Evolutionary conservation across 2,329 filamentous ascomycete species (phyloP), one percentile per base, ranked within the genome.

Genomic region (Colletotrichum eleusines): DNA sequence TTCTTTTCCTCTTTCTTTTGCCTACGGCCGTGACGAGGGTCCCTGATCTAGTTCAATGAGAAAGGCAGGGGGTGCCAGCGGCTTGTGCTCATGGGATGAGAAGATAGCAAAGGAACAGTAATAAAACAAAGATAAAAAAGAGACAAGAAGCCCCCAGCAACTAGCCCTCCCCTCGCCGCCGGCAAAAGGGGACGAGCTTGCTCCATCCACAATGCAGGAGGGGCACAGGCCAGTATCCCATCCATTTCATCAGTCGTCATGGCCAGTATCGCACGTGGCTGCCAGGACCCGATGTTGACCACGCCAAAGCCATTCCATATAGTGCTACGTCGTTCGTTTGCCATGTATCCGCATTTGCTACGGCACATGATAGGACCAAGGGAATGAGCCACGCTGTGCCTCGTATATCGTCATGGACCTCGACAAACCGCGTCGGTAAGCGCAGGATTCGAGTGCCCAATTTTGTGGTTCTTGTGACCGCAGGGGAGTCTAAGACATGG

Each of bases 191-290:
- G 63, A 50, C 59, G 55, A 72, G 44, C 38, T 48, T 70, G 26
- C 55, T 11, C 40, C 61, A 57, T 69, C 66, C 66, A 72, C 31
- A 48, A 40, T 62, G 68, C 69, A 73, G 69, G 71, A 60, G 31
- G 4, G 14, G 55, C 66, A n/a, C n/a, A 67, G 68, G 63, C 48
- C 48, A 46, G 63, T 40, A 73, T 42, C 63, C 51, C 57, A 26
- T 68, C 54, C 62, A 67, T 63, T 54, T 66, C 62, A 61, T 71
- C 71, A 66, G 63, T 71, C 71, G 64, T 55, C 63, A 55, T 53
- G 28, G 42, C 54, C 42, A 59, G 60, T 48, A 62, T 55, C 72
- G 75, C 77, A 78, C 76, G 77, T 78, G 77, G 77, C 76, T 70
- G 74, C 74, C 71, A 64, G 76, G 75, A 54, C 74, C 74, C 73